Base-by-base conservation (phyloP, 495 filamentous ascomycete species). In the Halenospora varia region DNA sequence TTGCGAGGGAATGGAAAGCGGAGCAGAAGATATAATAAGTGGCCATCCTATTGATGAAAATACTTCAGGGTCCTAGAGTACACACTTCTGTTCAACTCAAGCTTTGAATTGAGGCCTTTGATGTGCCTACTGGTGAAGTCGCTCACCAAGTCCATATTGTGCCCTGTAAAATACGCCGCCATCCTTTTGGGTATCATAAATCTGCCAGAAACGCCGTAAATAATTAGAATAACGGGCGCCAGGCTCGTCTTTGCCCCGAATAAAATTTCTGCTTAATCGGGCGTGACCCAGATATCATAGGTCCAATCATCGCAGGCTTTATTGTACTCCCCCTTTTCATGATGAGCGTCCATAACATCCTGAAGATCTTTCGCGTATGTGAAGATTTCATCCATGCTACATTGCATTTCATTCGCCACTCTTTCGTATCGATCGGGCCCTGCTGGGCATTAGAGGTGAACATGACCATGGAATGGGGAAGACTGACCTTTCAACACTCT, bases 1-100 rank as follows among this genome's bases (percentile, higher is more conserved):
- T 75, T 50, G 76, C 76, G 11, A 63, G 60, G 68, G 63, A 66
- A 57, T 77, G 68, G 70, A 74, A 60, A 51, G 63, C 44, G 55
- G 18, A 35, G 35, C 52, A 56, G 44, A 59, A 62, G 39, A 45
- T 56, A n/a, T n/a, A n/a, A n/a, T n/a, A n/a, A n/a, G n/a, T n/a
- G n/a, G n/a, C n/a, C n/a, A n/a, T n/a, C n/a, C n/a, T n/a, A n/a
- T n/a, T n/a, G n/a, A n/a, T n/a, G n/a, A n/a, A n/a, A n/a, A n/a
- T n/a, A n/a, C n/a, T n/a, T n/a, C n/a, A n/a, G n/a, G n/a, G n/a
- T n/a, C n/a, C n/a, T n/a, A n/a, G n/a, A n/a, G n/a, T n/a, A n/a
- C n/a, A n/a, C n/a, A n/a, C n/a, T n/a, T n/a, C n/a, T n/a, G n/a
- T n/a, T n/a, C n/a, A n/a, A n/a, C n/a, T n/a, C n/a, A n/a, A n/a